Conservation (phyloP, 495 filamentous ascomycete genomes). For the Penicillium desertorum region DNA sequence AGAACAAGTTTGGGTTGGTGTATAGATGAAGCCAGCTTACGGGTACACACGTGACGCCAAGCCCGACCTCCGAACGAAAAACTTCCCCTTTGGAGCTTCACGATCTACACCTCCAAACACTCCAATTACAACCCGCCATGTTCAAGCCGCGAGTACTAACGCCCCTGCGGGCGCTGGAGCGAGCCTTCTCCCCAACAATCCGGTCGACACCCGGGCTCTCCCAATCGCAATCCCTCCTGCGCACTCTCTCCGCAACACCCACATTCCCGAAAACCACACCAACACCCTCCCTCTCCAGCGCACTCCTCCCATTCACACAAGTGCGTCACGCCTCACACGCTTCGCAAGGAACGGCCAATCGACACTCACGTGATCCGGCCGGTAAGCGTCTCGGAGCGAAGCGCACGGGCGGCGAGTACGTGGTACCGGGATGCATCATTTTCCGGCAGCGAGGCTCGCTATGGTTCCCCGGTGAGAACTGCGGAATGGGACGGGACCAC, state of each 20-base stretch:
- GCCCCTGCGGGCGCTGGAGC: slow-evolving; percentile 43
- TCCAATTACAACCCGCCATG: slow-evolving; percentile 30
- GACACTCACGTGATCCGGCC: slow-evolving; percentile 76
- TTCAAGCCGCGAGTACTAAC: slow-evolving; percentile 45
- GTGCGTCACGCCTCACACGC: slow-evolving; percentile 80
- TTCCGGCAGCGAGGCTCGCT: slow-evolving; percentile 92
- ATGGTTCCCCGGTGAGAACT: slow-evolving; percentile 95
- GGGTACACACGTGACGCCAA: slow-evolving; percentile 35
- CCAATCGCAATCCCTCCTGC: slow-evolving; percentile 37
- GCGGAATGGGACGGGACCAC: slow-evolving; percentile 91
- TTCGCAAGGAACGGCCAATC: slow-evolving; percentile 81
- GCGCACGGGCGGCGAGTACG: slow-evolving; percentile 85
- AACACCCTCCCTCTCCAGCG: slow-evolving; percentile 26
- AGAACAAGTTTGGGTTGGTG: background rate
- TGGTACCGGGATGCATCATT: slow-evolving; percentile 94
- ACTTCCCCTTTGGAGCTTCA: slow-evolving; percentile 33
- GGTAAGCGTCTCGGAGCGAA: slow-evolving; percentile 96
- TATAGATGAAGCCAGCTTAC: slow-evolving; percentile 35
- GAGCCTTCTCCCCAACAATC: slow-evolving; percentile 35
- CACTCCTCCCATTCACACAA: slow-evolving; percentile 40
- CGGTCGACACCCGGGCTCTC: slow-evolving; percentile 25
- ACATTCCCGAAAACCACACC: slow-evolving; percentile 29
- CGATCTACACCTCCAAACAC: slow-evolving; percentile 19
- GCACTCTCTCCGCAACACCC: slow-evolving; percentile 39
- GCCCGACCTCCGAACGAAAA: slow-evolving; percentile 37